Percentiles rank a stretch among this genome's conserved stretches.
phyloP scores from a whole-genome alignment of 2,329 filamentous ascomycete species.

The Sarocladiaceae sp. region DNA sequence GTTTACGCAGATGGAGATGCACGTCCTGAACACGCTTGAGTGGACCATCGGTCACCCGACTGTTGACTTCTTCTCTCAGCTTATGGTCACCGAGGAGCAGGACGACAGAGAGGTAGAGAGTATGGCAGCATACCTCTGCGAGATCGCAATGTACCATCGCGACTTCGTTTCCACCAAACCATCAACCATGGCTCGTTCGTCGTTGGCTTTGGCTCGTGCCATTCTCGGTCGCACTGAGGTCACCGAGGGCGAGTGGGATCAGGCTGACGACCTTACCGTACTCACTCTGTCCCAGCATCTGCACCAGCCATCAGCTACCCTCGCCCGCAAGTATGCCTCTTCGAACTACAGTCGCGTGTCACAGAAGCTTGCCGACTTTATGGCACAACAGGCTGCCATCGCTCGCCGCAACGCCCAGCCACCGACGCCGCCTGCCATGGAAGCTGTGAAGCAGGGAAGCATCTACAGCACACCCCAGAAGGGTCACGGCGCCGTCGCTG shows the following conservation, averaged over 20 bases:
- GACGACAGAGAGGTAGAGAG: constrained; percentile 85
- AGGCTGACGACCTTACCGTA: constrained; percentile 61
- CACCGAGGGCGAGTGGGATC: constrained; percentile 70
- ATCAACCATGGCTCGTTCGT: constrained; percentile 83
- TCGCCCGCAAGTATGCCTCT: constrained; percentile 55
- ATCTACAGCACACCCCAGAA: constrained; percentile 78
- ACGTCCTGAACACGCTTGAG: constrained; percentile 92
- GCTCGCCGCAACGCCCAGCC: constrained; percentile 43
- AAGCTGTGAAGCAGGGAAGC: constrained; percentile 46
- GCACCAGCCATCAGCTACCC: constrained; percentile 50
- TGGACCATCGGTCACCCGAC: constrained; percentile 96
- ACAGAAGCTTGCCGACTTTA: constrained; percentile 50
- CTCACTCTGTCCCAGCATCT: constrained; percentile 53
- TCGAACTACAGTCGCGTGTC: constrained; percentile 47
- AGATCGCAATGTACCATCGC: constrained; percentile 92
- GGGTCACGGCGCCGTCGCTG: constrained; percentile 55
- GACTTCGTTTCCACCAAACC: constrained; percentile 93
- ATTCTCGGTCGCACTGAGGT: constrained; percentile 77
- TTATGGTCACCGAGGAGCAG: constrained; percentile 73
- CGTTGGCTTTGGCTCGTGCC: constrained; percentile 77
- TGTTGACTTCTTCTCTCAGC: constrained; percentile 85
- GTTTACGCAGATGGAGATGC: constrained; percentile 99
- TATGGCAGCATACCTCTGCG: constrained; percentile 89
- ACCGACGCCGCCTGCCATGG: constrained; percentile 54
- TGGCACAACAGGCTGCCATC: constrained; percentile 52